Evolutionary conservation across 805 yeast species (phyloP), one percentile per base, ranked within the genome.

Genomic region (Sugiyamaella floridensis): DNA sequence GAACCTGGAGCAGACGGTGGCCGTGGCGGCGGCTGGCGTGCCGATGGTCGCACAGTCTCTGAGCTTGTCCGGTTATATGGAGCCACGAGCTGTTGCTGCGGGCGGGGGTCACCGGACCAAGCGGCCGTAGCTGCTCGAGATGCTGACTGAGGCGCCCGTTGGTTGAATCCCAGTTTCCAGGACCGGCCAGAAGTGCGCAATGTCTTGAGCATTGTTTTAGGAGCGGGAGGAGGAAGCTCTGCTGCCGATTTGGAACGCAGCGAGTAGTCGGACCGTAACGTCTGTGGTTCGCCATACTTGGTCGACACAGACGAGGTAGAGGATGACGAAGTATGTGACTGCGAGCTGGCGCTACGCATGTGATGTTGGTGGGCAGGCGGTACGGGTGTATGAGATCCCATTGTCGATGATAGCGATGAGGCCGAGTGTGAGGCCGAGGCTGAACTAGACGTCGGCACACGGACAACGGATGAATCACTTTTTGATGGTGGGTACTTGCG

Each of bases 111-210:
- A 8, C 40, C 51, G 20, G 52, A 34, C 66, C 66, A 60, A 4
- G 64, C 64, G 10, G 55, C 48, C 18, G 58, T 51, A 3, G 65
- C 65, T 11, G 65, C 63, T 12, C 52, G 45, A 2, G 55, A 49
- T 16, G 59, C 51, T 9, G 52, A 49, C 16, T 49, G 19, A 2
- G 53, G 47, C 7, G 44, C 48, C 28, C 48, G 37, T 18, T 45
- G 40, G 16, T 52, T 52, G 40, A 52, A 44, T 20, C 50, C 12
- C 37, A 46, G 37, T 51, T 55, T 59, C 16, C 53, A 52, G 1
- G 58, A 48, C 43, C 56, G 57, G 14, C 54, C 61, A 12, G 53
- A 50, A 6, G 51, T 40, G 9, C 63, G 56, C 45, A 61, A 40
- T 5, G 65, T 60, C 40, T 55, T 56, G 44, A 59, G 48, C 57